phyloP scores from a whole-genome alignment of 495 filamentous ascomycete species.

The Parathielavia appendiculata region DNA sequence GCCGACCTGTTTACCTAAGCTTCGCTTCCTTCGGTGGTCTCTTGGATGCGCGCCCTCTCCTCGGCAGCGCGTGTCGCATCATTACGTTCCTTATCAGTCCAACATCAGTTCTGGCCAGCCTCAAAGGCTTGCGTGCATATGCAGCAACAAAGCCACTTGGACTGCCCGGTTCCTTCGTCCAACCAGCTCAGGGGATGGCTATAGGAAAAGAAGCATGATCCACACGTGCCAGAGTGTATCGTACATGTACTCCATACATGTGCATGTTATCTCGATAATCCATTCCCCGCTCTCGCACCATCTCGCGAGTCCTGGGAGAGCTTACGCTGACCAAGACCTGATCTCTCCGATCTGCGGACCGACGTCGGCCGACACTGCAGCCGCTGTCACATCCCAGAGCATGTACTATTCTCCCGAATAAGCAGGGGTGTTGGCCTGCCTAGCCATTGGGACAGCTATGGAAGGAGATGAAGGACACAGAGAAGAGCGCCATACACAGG shows the following conservation, averaged over 20 bases:
- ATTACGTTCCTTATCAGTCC: not conserved
- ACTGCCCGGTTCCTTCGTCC: not conserved
- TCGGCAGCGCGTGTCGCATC: not conserved
- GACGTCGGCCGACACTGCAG: not conserved
- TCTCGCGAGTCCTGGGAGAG: not conserved
- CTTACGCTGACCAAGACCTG: not conserved
- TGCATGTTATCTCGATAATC: not conserved
- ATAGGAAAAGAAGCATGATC: slow-evolving; percentile 1
- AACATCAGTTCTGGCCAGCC: not conserved
- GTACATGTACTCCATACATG: not conserved
- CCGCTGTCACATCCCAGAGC: not conserved
- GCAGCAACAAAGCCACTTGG: not conserved
- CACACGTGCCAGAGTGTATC: not conserved
- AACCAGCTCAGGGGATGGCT: not conserved
- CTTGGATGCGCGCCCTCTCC: not conserved
- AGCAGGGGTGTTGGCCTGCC: not conserved
- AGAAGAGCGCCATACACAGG: too few relatives aligned
- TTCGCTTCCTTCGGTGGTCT: not conserved
- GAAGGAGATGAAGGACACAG: not conserved
- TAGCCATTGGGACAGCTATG: not conserved
- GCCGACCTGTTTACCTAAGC: not conserved
- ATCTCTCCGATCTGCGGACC: not conserved
- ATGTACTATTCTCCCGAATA: too few relatives aligned
- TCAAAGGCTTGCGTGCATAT: not conserved
- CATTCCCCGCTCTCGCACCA: not conserved